Base-by-base conservation (phyloP, 768 basidiomycete genomes). In the Lyophyllum shimeji region DNA sequence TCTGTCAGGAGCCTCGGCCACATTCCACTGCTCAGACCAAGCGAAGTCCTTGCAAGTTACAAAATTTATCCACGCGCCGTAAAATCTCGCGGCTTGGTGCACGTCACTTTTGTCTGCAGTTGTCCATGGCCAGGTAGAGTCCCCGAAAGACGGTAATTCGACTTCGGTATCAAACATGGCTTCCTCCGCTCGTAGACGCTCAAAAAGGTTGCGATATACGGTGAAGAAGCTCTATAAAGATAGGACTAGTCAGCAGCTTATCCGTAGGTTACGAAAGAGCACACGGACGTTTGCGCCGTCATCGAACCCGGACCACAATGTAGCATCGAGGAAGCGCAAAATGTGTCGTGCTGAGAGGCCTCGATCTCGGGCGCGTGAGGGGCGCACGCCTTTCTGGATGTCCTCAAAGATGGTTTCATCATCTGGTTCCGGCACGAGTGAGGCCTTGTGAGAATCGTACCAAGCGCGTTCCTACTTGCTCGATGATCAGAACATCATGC, bases 381-480 rank as follows among this genome's bases (percentile, higher is more conserved):
- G 77, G 29, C 82, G 80, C 39, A 79, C 78, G 15, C 95, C 95
- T 55, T 74, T 81, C 49, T 84, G 82, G 53, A 98, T 87, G 63
- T 94, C 90, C 58, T 97, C 87, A 63, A 93, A 91, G 15, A 96
- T 86, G 2, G 80, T 82, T 43, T 89, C 85, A 43, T 90, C 90
- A 68, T 95, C 95, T 40, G 92, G 84, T 63, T 90, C 89, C 2
- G 90, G 89, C 17, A 78, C 75, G 7, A 94, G 78, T 23, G 90
- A 89, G 25, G 89, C 85, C 55, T 87, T 86, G 69, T 98, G 96
- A 4, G 86, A 86, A 71, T 99, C 97, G 71, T 99, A 99, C 92
- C 95, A 99, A 43, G 97, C 95, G 63, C 97, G 80, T 79, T 98
- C 96, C 90, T 96, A 83, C 76, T 82, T 78, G 69, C 54, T 54